Evolutionary conservation across 768 basidiomycete species (phyloP).

Genomic region (Zangia roseola): DNA sequence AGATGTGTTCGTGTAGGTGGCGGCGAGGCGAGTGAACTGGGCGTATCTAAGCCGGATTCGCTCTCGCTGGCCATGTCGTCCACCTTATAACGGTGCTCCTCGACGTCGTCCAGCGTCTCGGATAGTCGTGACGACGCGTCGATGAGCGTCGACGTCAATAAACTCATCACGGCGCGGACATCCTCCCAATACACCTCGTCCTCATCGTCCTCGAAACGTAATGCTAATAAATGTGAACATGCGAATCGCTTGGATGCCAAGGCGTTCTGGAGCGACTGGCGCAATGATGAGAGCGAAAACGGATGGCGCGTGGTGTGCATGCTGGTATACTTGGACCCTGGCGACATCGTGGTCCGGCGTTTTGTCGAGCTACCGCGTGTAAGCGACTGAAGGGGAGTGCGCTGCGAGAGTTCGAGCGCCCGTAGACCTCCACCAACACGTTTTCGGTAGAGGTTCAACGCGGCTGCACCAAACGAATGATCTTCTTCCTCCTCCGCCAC

Average conservation of each 20-base stretch:
- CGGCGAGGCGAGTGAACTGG: conserved; percentile 19
- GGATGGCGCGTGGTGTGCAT: conserved; percentile 63
- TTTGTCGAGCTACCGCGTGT: conserved; percentile 12
- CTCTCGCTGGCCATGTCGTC: conserved; percentile 45
- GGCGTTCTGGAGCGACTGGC: conserved; percentile 61
- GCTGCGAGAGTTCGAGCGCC: conserved; percentile 40
- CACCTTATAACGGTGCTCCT: conserved; percentile 45
- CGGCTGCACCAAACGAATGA: conserved; percentile 57
- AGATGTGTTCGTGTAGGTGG: conserved; percentile 13
- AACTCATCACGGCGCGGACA: conserved; percentile 68
- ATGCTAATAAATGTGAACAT: conserved; percentile 74
- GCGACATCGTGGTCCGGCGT: conserved; percentile 33
- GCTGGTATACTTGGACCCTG: conserved; percentile 62
- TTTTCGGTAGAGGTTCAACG: conserved; percentile 57
- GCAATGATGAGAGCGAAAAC: conserved; percentile 62
- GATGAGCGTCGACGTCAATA: conserved; percentile 64
- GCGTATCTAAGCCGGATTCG: conserved; percentile 10
- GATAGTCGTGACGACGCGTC: conserved; percentile 63
- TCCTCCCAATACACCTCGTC: conserved; percentile 86
- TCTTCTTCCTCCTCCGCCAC: conserved; percentile 23
- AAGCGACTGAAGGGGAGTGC: conserved; percentile 12
- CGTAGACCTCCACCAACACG: conserved; percentile 51
- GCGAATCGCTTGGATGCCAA: conserved; percentile 73
- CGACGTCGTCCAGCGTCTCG: conserved; percentile 61
- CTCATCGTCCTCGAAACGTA: conserved; percentile 72